Evolutionary conservation across 306 rosid genomes (phyloP), one percentile per base, ranked within the genome.

Genomic region (Abrus pulchellus): DNA sequence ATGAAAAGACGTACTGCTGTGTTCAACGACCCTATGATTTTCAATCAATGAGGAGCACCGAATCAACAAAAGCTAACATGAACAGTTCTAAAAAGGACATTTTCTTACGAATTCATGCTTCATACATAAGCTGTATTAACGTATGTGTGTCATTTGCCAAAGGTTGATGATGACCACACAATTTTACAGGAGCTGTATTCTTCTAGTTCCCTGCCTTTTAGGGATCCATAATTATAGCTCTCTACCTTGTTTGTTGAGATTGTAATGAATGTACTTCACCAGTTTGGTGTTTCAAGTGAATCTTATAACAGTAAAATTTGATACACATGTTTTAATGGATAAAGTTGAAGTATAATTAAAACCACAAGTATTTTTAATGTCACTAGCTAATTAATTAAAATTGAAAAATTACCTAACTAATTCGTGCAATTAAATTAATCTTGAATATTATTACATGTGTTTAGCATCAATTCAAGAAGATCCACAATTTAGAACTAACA

Each of bases 11-110:
- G 14, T n/a, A 28, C 28, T 40, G 9, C 27, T 40, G 3, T 9
- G 29, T 73, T 73, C 78, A 72, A 78, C 50, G 32, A 60, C 76
- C 70, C 54, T 57, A 70, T 63, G 72, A 76, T 63, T 62, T 63
- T 36, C 63, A 69, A 69, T 79, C 62, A 79, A 69, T 79, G 43
- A 44, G 6, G 9, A 77, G 11, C 50, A 54, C 5, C 47, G 27
- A 71, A 52, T 71, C 49, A 72, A 53, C 59, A 55, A 72, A 54
- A 36, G 50, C 36, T 20, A 34, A 72, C 64, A 72, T 53, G 32
- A 36, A 9, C 13, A 54, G 40, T 56, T 7, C 33, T 55, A 47
- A 40, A 74, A 36, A 43, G n/a, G 56, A 28, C 78, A 56, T 43
- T 41, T 43, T 61, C 1, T 36, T 5, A 60, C 49, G 0, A 57